Evolutionary conservation across 176 grass and related monocot species (phyloP).

Genomic region (Oryza glumipatula): DNA sequence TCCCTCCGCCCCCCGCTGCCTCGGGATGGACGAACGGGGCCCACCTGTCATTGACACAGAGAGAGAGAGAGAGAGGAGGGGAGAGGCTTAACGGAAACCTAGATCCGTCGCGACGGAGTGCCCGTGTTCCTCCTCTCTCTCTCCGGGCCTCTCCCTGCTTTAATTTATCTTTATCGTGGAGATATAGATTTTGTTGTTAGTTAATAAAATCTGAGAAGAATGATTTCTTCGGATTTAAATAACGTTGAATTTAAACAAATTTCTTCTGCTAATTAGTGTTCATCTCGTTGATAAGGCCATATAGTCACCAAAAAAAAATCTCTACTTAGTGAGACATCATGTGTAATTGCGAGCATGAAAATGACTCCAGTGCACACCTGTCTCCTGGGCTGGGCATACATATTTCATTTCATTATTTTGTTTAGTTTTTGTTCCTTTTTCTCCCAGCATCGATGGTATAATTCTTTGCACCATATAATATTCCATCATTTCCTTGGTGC

Average conservation of each 20-base stretch:
- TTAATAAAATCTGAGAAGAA: not conserved
- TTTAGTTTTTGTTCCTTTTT: not conserved
- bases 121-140: no score
- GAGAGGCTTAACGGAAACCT: conserved; percentile 55
- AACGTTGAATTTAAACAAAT: not conserved
- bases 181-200: no score
- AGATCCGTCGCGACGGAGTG: conserved; percentile 37
- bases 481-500: not conserved
- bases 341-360: not conserved
- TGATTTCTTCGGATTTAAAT: not conserved
- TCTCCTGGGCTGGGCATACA: no score
- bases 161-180: not conserved
- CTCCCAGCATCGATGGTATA: no score
- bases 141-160: no score
- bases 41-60: not conserved
- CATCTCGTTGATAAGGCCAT: no score
- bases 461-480: no score
- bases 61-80: not conserved
- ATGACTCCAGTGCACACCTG: not conserved
- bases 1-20: not conserved
- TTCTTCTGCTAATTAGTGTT: no score
- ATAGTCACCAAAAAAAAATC: not conserved
- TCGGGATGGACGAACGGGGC: conserved; percentile 13
- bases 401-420: not conserved
- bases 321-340: no score